These are phyloP conservation scores for Backusella mclennaniae DNA, from an alignment of 192 early-diverging fungal species.

Conservation along the genomic window DNA sequence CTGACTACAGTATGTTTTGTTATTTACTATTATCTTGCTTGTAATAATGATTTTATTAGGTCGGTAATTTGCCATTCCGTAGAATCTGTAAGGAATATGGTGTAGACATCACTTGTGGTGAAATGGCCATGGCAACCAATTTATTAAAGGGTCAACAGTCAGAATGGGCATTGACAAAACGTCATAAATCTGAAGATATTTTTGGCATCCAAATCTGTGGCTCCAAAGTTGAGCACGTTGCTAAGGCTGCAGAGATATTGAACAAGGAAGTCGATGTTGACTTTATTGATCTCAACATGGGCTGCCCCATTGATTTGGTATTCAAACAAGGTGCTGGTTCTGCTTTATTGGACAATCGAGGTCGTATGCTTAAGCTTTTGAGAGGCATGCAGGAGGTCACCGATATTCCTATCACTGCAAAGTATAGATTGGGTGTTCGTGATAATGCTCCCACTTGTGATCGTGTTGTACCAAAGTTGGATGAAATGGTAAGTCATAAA, in stretches of 20 bases:
- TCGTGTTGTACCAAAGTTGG: slow-evolving; percentile 69
- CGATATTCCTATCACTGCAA: slow-evolving; percentile 85
- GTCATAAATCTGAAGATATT: slow-evolving; percentile 83
- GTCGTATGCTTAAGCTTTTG: slow-evolving; percentile 73
- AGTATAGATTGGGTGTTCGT: slow-evolving; percentile 78
- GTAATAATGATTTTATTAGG: not conserved
- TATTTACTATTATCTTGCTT: not conserved
- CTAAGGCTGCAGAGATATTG: slow-evolving; percentile 70
- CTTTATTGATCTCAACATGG: slow-evolving; percentile 96
- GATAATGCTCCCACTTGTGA: slow-evolving; percentile 64
- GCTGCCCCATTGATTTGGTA: slow-evolving; percentile 93
- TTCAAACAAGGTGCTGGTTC: slow-evolving; percentile 79
- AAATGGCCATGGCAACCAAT: slow-evolving; percentile 83
- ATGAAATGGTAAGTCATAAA: slow-evolving; percentile 43
- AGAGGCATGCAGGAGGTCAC: slow-evolving; percentile 64
- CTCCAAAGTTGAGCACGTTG: slow-evolving; percentile 51
- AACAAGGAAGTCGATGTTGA: slow-evolving; percentile 69
- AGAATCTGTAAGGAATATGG: slow-evolving; percentile 91
- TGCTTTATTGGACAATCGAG: slow-evolving; percentile 67
- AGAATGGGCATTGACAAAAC: slow-evolving; percentile 81
- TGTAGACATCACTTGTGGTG: slow-evolving; percentile 94
- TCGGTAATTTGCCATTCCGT: slow-evolving; percentile 96
- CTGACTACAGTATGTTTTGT: slow-evolving; percentile 73
- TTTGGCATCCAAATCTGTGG: slow-evolving; percentile 93
- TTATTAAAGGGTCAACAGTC: slow-evolving; percentile 63